Evolutionary conservation across 257 asterid genomes (phyloP).

Genomic region (Vinca minor): DNA sequence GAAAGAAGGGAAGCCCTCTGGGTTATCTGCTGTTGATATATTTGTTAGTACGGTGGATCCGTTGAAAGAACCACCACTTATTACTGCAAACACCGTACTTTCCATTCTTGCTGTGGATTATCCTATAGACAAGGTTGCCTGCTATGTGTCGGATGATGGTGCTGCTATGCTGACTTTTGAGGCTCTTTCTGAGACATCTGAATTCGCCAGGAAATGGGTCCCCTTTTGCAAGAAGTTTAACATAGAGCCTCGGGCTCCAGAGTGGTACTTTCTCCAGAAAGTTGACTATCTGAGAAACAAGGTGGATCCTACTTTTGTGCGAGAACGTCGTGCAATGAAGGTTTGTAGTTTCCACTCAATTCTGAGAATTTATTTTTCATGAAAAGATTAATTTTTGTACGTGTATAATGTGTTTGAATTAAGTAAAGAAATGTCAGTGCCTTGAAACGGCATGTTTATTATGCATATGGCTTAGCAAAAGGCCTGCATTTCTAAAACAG

Average conservation of each 20-base stretch:
- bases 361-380: neutral
- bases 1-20: conserved; percentile 93
- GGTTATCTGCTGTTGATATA: conserved; percentile 66
- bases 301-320: conserved; percentile 77
- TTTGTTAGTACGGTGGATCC: conserved; percentile 98
- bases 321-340: conserved; percentile 99
- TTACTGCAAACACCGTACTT: conserved; percentile 91
- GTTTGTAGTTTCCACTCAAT: conserved; percentile 30
- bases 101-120: conserved; percentile 92
- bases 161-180: conserved; percentile 99
- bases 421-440: neutral
- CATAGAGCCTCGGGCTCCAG: conserved; percentile 95
- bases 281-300: conserved; percentile 84
- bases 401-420: neutral
- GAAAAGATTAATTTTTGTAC: no score
- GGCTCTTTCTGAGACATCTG: conserved; percentile 95
- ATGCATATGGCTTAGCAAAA: neutral
- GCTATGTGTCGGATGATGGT: conserved; percentile 97
- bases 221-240: conserved; percentile 81
- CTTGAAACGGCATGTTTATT: neutral
- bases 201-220: conserved; percentile 94
- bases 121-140: conserved; percentile 82
- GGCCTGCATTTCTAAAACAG: neutral
- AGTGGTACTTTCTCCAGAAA: conserved; percentile 82
- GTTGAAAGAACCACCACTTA: conserved; percentile 90